A percentile compares a stretch with the other conserved stretches of the same genome.
phyloP scores from a whole-genome alignment of 2,329 filamentous ascomycete genomes.

The Phoma sp. region DNA sequence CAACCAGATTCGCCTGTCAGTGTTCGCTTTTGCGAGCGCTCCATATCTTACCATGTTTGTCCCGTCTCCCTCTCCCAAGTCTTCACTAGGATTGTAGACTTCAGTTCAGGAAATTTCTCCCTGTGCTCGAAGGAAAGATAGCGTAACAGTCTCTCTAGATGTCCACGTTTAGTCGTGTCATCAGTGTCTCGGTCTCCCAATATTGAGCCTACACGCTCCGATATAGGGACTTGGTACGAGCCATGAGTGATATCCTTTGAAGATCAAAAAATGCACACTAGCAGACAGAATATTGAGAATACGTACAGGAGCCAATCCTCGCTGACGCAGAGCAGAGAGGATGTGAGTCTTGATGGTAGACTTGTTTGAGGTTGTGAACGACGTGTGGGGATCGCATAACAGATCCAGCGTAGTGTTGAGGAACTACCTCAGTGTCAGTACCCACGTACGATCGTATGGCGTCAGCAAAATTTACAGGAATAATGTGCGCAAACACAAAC shows the following conservation, averaged over 20 bases:
- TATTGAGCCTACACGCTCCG: no score
- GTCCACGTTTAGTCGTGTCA: conserved; percentile 2
- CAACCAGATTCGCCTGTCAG: no score
- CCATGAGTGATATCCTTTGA: no score
- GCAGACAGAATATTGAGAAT: no score
- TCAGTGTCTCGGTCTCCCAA: not conserved
- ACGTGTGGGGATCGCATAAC: not conserved
- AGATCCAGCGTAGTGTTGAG: not conserved
- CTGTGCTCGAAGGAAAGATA: conserved; percentile 18
- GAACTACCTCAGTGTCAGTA: not conserved
- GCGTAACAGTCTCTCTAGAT: conserved; percentile 21
- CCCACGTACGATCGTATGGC: no score
- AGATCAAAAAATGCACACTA: no score
- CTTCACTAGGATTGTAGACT: conserved; percentile 17
- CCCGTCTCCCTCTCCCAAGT: conserved; percentile 29
- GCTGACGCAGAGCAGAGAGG: not conserved
- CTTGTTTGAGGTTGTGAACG: not conserved
- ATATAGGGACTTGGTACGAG: no score
- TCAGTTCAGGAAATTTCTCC: conserved; percentile 26
- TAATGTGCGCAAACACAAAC: conserved; percentile 23
- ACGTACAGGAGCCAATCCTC: no score
- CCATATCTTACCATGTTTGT: conserved; percentile 11
- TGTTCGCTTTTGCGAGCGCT: no score
- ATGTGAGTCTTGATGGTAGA: not conserved
- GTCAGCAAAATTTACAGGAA: conserved; percentile 15